Conservation (phyloP, 140 eudicot species). For the Flaveria floridana region DNA sequence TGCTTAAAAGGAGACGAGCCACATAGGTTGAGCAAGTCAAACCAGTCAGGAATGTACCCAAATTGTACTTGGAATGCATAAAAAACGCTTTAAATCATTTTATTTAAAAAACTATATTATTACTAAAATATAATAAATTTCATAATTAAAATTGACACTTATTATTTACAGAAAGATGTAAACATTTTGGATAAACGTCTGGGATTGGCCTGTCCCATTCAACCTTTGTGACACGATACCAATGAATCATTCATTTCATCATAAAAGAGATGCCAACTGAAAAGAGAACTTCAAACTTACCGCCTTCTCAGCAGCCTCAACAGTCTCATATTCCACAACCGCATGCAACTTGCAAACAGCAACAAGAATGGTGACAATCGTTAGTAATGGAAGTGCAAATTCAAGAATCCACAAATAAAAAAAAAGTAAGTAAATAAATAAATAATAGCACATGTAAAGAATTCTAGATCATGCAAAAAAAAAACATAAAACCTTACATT, state of each 20-base stretch:
- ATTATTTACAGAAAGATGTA: neutral
- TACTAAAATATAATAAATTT: neutral
- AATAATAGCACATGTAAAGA: neutral
- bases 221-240: neutral
- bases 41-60: neutral
- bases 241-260: neutral
- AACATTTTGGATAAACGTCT: neutral
- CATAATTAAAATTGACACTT: neutral
- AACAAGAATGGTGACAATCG: conserved; percentile 22
- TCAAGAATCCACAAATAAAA: neutral
- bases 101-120: neutral
- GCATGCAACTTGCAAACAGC: conserved; percentile 69
- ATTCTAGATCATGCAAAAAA: neutral
- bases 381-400: neutral
- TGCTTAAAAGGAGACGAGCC: neutral
- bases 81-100: conserved; percentile 1
- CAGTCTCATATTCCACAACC: conserved; percentile 70
- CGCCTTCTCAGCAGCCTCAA: conserved; percentile 96
- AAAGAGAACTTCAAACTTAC: conserved; percentile 44
- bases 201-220: neutral
- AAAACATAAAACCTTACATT: neutral
- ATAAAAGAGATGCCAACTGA: conserved; percentile 7
- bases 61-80: neutral
- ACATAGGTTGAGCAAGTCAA: neutral
- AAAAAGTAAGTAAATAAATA: neutral